Conservation (phyloP, 805 yeast species). For the Hanseniaspora meyeri region DNA sequence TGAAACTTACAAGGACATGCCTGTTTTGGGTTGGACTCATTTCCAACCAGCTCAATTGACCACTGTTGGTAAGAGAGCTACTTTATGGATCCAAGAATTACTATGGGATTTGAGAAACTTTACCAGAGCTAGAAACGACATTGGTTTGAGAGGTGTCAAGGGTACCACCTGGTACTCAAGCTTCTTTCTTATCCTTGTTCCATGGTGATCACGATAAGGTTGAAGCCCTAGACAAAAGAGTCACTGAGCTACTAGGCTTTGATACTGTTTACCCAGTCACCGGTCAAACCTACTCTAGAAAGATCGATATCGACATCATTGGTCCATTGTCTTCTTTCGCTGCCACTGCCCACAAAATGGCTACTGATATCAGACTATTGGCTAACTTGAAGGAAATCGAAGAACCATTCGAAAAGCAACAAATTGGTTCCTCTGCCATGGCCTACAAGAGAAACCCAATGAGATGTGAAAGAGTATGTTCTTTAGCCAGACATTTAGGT, state of each 20-base stretch:
- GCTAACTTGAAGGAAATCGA: conserved; percentile 96
- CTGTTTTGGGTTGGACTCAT: conserved; percentile 98
- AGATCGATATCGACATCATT: conserved; percentile 88
- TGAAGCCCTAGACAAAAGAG: conserved; percentile 81
- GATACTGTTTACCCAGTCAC: conserved; percentile 94
- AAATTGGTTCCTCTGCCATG: conserved; percentile 97
- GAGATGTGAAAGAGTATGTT: conserved; percentile 98
- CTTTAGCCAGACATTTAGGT: conserved; percentile 92
- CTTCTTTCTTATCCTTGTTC: conserved; percentile 85
- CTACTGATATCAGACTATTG: conserved; percentile 87
- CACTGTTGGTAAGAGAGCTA: conserved; percentile 96
- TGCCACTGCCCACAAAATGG: conserved; percentile 93
- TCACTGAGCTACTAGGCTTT: conserved; percentile 85
- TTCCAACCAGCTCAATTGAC: conserved; percentile 99
- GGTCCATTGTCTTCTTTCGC: conserved; percentile 91
- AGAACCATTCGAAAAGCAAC: conserved; percentile 97
- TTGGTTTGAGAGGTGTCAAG: conserved; percentile 95
- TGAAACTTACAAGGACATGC: conserved; percentile 80
- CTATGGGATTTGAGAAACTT: conserved; percentile 96
- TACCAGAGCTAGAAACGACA: conserved; percentile 88
- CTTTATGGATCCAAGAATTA: conserved; percentile 94
- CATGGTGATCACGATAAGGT: conserved; percentile 96
- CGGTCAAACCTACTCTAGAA: conserved; percentile 98
- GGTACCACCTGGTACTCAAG: conserved; percentile 99
- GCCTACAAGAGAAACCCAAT: conserved; percentile 99